A percentile compares a stretch with the other conserved stretches of the same genome.
phyloP scores from a whole-genome alignment of 202 grass and related monocot genomes.

The Zizania palustris region DNA sequence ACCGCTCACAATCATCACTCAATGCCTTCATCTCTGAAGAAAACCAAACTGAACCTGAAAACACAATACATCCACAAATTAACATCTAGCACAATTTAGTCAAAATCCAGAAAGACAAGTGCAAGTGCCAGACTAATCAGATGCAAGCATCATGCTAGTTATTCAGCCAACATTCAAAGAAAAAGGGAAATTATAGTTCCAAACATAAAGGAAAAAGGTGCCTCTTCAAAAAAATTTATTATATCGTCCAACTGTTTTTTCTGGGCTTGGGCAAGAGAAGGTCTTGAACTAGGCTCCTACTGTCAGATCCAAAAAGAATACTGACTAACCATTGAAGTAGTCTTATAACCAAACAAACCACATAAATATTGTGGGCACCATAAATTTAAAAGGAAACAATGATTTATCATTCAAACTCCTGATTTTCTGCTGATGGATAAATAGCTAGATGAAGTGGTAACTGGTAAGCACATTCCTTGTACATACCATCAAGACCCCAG shows the following conservation, averaged over 20 bases:
- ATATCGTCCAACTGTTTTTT: not conserved
- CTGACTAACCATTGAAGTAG: not conserved
- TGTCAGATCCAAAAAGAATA: not conserved
- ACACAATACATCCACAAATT: slow-evolving; percentile 31
- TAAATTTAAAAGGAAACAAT: slow-evolving; percentile 4
- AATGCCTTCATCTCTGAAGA: slow-evolving; percentile 99
- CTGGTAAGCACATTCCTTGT: not conserved
- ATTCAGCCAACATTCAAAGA: not conserved
- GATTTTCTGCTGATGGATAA: slow-evolving; percentile 15
- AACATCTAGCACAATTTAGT: not conserved
- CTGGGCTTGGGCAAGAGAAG: not conserved
- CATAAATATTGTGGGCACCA: slow-evolving; percentile 1
- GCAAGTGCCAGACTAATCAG: not conserved
- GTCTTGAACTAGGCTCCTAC: not conserved
- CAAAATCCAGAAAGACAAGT: not conserved
- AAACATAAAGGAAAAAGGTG: not conserved
- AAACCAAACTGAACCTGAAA: slow-evolving; percentile 97
- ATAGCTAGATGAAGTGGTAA: slow-evolving; percentile 29
- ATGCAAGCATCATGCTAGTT: not conserved
- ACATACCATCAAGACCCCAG: slow-evolving; percentile 96
- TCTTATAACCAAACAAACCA: slow-evolving; percentile 27
- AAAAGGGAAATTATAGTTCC: not conserved
- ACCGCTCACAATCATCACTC: slow-evolving; percentile 96
- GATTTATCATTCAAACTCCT: not conserved
- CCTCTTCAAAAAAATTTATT: not conserved